A percentile compares a stretch with the other conserved stretches of the same genome.
These are phyloP conservation scores for Saccharomycopsis olivae DNA, from an alignment of 805 yeast species.

Conservation along the genomic window DNA sequence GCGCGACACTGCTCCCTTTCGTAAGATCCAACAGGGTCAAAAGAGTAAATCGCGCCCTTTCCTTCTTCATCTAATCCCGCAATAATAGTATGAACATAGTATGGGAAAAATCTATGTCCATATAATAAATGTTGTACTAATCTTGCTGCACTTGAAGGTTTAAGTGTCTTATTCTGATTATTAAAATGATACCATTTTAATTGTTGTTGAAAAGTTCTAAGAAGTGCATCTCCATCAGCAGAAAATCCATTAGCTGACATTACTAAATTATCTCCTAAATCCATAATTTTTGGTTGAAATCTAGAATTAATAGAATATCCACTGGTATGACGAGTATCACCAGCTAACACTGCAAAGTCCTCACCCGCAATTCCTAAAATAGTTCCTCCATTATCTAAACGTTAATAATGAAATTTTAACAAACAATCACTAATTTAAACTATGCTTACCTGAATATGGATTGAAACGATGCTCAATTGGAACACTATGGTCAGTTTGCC, in stretches of 20 bases:
- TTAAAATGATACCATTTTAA: slow-evolving; percentile 90
- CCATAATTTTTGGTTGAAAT: slow-evolving; percentile 80
- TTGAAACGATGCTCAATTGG: slow-evolving; percentile 91
- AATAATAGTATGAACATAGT: slow-evolving; percentile 87
- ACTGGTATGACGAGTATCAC: slow-evolving; percentile 94
- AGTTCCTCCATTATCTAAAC: slow-evolving; percentile 84
- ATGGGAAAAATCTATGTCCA: slow-evolving; percentile 93
- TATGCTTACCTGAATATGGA: slow-evolving; percentile 53
- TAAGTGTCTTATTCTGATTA: slow-evolving; percentile 58
- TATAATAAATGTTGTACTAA: slow-evolving; percentile 82
- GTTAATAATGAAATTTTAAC: not conserved
- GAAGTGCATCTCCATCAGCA: slow-evolving; percentile 85
- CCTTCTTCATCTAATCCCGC: slow-evolving; percentile 87
- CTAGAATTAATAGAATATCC: slow-evolving; percentile 93
- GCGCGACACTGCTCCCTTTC: slow-evolving; percentile 97
- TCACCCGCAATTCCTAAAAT: slow-evolving; percentile 96
- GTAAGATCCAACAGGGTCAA: slow-evolving; percentile 96
- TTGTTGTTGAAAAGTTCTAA: slow-evolving; percentile 53
- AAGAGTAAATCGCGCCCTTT: slow-evolving; percentile 89
- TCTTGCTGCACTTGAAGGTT: slow-evolving; percentile 73
- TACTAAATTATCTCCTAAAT: slow-evolving; percentile 78
- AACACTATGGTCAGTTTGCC: slow-evolving; percentile 36
- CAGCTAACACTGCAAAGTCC: slow-evolving; percentile 94
- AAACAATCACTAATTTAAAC: not conserved
- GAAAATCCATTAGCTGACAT: slow-evolving; percentile 94